Base-by-base conservation (phyloP, 345 rosid genomes). In the Citrus reticulata region DNA sequence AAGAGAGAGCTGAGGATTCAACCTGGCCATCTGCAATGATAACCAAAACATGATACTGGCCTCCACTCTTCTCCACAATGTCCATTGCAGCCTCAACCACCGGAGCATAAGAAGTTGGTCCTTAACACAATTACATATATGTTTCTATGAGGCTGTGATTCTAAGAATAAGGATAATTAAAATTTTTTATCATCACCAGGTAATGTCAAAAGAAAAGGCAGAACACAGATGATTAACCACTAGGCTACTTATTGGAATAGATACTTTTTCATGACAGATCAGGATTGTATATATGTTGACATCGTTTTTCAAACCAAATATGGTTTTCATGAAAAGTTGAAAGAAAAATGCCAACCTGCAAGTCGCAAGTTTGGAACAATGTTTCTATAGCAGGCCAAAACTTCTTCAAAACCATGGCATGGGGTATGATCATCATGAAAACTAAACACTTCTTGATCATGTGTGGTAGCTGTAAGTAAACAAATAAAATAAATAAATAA, bases 371-470 rank as follows among this genome's bases (percentile, higher is more conserved):
- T 86, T 13, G 96, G 93, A 59, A 83, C 90, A 24, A 90, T 84
- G 39, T 80, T 85, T 70, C 39, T 87, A 86, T 94, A 94, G 82
- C 98, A 90, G 39, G 87, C 67, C 82, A 94, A 82, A 51, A 93
- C 98, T 79, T 94, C 98, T 84, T 93, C 97, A 55, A 93, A 91
- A 68, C 98, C 98, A 66, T 89, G 84, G 84, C 98, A 94, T 35
- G 95, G 88, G 6, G 95, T 86, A 77, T 79, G 87, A 77, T 94
- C 96, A 20, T 67, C 74, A 62, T 94, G 91, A 79, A 94, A 94
- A 84, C 94, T 83, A 73, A 94, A 94, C 61, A 94, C 91, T 51
- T 89, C 87, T 27, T 81, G 87, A 74, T 92, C 98, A 66, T 86
- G 95, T 0, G 98, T 94, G 54, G 95, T 92, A 62, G 90, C 98